Evolutionary conservation across 148 eudicot species (phyloP).

Genomic region (Camellia japonica): DNA sequence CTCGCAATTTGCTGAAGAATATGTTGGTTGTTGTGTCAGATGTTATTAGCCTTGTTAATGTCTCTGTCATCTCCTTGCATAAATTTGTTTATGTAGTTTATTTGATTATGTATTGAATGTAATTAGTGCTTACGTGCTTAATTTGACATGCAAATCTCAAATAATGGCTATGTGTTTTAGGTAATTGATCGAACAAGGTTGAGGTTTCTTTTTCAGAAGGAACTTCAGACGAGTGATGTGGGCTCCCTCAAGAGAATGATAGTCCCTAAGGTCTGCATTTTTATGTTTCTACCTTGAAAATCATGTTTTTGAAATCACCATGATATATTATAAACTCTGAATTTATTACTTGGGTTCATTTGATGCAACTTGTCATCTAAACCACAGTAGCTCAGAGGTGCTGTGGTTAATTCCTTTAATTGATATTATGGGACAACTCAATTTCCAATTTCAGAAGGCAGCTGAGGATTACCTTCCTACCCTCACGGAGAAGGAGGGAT

Average conservation of each 20-base stretch:
- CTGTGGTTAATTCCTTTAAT: neutral
- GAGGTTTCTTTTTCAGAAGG: constrained; percentile 65
- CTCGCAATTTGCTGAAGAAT: too few relatives aligned
- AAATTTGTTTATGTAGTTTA: neutral
- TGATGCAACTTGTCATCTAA: neutral
- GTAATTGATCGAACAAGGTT: constrained; percentile 53
- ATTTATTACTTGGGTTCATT: neutral
- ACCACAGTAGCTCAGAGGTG: neutral
- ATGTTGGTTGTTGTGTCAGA: neutral
- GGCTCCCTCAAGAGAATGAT: constrained; percentile 66
- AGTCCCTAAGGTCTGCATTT: constrained; percentile 68
- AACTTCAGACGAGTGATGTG: constrained; percentile 83
- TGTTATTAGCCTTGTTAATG: neutral
- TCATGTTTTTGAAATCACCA: neutral
- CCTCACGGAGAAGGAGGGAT: constrained; percentile 67
- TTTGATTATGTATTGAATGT: neutral
- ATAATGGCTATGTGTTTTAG: constrained; percentile 27
- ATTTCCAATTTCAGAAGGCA: constrained; percentile 49
- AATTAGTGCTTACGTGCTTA: neutral
- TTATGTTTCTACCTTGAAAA: neutral
- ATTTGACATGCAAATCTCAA: neutral
- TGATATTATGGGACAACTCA: neutral
- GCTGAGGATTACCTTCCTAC: constrained; percentile 73
- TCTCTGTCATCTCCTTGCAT: neutral
- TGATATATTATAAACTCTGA: too few relatives aligned